Conservation (phyloP, 1,139 yeast genomes). For the Yamadazyma pseudoaaseri region DNA sequence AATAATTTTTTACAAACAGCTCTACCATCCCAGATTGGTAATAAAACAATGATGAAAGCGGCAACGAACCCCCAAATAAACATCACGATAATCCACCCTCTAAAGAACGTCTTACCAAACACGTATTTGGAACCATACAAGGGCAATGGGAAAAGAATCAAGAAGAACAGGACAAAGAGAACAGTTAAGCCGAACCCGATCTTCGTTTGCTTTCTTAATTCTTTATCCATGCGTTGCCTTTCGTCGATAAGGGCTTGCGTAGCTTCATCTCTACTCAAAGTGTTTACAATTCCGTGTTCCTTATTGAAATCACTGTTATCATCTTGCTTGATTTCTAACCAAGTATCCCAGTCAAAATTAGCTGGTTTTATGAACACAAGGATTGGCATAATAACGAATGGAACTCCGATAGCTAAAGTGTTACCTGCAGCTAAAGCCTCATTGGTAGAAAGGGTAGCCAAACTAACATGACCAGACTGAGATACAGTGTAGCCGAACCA, state of each 20-base stretch:
- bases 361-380: slow-evolving; percentile 28
- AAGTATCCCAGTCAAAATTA: slow-evolving; percentile 21
- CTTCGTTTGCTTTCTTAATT: slow-evolving; percentile 21
- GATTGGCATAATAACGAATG: slow-evolving; percentile 22
- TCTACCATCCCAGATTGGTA: slow-evolving; percentile 37
- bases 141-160: slow-evolving; percentile 27
- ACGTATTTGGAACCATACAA: slow-evolving; percentile 30
- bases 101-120: slow-evolving; percentile 30
- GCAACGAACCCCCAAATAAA: slow-evolving; percentile 31
- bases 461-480: slow-evolving; percentile 24
- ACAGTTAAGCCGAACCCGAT: slow-evolving; percentile 16
- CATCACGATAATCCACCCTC: slow-evolving; percentile 31
- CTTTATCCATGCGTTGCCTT: slow-evolving; percentile 17
- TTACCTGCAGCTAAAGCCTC: slow-evolving; percentile 33
- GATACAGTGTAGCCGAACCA: slow-evolving; percentile 41
- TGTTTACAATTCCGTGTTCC: slow-evolving; percentile 13
- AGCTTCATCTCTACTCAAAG: slow-evolving; percentile 21
- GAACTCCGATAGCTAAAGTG: slow-evolving; percentile 28
- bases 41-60: slow-evolving; percentile 29
- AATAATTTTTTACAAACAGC: slow-evolving; percentile 14
- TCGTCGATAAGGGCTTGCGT: slow-evolving; percentile 20
- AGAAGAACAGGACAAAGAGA: slow-evolving; percentile 19
- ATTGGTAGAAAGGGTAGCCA: slow-evolving; percentile 20
- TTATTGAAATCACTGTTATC: slow-evolving; percentile 27
- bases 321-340: slow-evolving; percentile 23